Base-by-base conservation (phyloP, 148 eudicot genomes). In the Silene uniflora region DNA sequence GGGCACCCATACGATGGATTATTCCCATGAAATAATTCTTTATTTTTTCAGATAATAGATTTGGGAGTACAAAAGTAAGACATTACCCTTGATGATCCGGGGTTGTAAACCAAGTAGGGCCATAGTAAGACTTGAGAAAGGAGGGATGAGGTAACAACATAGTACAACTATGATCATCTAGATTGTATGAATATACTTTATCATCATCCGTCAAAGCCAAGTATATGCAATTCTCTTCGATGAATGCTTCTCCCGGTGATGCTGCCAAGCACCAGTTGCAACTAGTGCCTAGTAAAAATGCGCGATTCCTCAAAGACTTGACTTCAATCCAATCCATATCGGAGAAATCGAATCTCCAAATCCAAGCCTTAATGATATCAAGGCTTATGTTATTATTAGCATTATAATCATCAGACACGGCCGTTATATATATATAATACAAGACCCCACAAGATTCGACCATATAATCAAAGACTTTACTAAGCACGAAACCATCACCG, bases 181-280 rank as follows among this genome's bases (percentile, higher is more conserved):
- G 52, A 39, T 68, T 39, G 55, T 17, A 76, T 47, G 29, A 4
- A 39, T 60, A 76, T 13, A 69, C 7, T 11, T 8, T 23, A 3
- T 22, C 0, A 59, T 23, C 17, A 1, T 54, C 46, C 8, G 32
- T 29, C 52, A 8, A 8, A 12, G 32, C 14, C 6, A 27, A 8
- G 65, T 76, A 76, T 11, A 76, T 42, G 24, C 72, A 66, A 19
- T 66, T 75, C 27, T 42, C 52, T 55, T 49, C 25, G 12, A 66
- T 18, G 21, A 7, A 55, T 17, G 32, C 32, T 29, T 44, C 44
- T 58, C 79, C 58, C 16, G 16, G 2, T 19, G 59, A 24, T 59
- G 19, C 32, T 10, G 55, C 65, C 32, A 56, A 44, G 3, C 67
- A 69, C 74, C 79, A 76, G 0, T 60, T 69, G n/a, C 24, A 39